A percentile compares a stretch with the other conserved stretches of the same genome.
phyloP scores from a whole-genome alignment of 202 grass and related monocot species.

The Panicum hallii region DNA sequence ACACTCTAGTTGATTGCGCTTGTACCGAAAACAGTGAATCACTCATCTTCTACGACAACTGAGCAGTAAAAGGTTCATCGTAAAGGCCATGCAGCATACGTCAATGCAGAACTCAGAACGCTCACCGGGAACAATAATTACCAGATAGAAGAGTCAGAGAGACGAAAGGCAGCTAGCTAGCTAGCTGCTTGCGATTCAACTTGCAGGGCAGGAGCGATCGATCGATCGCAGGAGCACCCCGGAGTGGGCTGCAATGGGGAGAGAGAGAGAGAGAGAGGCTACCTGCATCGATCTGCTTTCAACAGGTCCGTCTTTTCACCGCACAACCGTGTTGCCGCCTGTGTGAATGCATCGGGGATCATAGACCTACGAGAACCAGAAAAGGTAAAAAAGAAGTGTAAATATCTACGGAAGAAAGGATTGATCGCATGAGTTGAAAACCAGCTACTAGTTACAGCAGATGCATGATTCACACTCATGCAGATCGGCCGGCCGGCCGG shows the following conservation, averaged over 20 bases:
- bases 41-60: background rate
- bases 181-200: background rate
- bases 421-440: slow-evolving; percentile 40
- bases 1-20: background rate
- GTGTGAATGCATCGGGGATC: slow-evolving; percentile 56
- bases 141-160: slow-evolving; percentile 50
- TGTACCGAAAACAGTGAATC: background rate
- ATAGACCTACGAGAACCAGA: slow-evolving; percentile 18
- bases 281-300: background rate
- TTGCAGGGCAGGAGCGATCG: slow-evolving; percentile 19
- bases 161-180: slow-evolving; percentile 47
- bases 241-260: slow-evolving; percentile 42
- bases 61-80: background rate
- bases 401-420: slow-evolving; percentile 1
- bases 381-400: slow-evolving; percentile 30
- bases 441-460: slow-evolving; percentile 18
- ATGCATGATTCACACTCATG: slow-evolving; percentile 12
- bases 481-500: slow-evolving; percentile 25
- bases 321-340: slow-evolving; percentile 16
- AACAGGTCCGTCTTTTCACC: slow-evolving; percentile 26
- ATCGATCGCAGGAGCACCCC: background rate
- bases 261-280: slow-evolving; percentile 23
- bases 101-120: slow-evolving; percentile 34
- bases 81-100: background rate
- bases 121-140: slow-evolving; percentile 40